phyloP scores from a whole-genome alignment of 2,329 filamentous ascomycete genomes.

The Claviceps sp. region DNA sequence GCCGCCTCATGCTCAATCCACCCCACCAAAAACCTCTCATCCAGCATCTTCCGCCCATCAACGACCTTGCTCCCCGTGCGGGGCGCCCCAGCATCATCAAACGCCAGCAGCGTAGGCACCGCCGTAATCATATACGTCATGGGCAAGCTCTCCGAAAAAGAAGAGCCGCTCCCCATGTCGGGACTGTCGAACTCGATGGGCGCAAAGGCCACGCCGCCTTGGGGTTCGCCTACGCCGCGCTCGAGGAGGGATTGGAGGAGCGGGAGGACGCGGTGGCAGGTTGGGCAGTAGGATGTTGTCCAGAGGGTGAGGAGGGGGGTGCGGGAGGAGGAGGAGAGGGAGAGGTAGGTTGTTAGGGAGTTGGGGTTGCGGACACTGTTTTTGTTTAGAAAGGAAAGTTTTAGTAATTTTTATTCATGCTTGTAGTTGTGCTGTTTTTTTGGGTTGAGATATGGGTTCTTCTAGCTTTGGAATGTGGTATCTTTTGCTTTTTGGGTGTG shows the following conservation, averaged over 20 bases:
- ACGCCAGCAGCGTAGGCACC: conserved; percentile 44
- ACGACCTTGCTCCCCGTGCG: conserved; percentile 34
- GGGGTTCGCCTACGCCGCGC: conserved; percentile 37
- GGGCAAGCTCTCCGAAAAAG: conserved; percentile 24
- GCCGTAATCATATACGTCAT: conserved; percentile 44
- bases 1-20: conserved; percentile 30
- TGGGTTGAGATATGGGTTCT: too few species aligned
- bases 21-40: conserved; percentile 35
- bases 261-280: conserved; percentile 37
- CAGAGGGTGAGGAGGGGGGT: conserved; percentile 46
- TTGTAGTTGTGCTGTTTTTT: not conserved
- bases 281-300: conserved; percentile 45
- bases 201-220: conserved; percentile 42
- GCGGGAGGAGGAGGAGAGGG: conserved; percentile 39
- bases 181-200: conserved; percentile 44
- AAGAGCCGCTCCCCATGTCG: conserved; percentile 33
- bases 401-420: too few species aligned
- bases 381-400: too few species aligned
- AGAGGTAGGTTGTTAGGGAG: conserved; percentile 41
- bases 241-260: conserved; percentile 34
- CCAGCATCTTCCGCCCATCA: conserved; percentile 34
- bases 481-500: not conserved
- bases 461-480: too few species aligned
- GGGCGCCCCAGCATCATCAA: conserved; percentile 42
- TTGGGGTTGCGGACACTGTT: conserved; percentile 39